These are phyloP conservation scores for Stephania yunnanensis DNA, from an alignment of 164 flowering plant genomes.

Conservation along the genomic window DNA sequence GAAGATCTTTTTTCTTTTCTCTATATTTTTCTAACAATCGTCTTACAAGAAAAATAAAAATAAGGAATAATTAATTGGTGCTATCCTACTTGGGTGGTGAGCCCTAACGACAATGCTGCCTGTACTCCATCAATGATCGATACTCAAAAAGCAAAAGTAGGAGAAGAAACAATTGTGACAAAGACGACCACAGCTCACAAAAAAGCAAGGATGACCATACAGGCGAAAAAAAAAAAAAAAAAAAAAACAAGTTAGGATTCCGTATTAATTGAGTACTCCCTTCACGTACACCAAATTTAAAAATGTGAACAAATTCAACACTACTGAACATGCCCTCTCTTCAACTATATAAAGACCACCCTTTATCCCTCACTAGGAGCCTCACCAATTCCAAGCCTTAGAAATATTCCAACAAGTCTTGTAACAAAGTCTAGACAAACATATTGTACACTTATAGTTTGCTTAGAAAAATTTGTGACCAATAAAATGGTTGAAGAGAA, in stretches of 20 bases:
- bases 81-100: not conserved
- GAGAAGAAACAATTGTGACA: not conserved
- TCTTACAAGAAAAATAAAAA: no score
- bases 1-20: no score
- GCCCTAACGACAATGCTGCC: constrained; percentile 2
- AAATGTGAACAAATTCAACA: not conserved
- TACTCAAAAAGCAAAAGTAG: not conserved
- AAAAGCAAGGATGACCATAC: constrained; percentile 6
- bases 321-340: not conserved
- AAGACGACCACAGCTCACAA: constrained; percentile 9
- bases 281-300: not conserved
- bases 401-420: no score
- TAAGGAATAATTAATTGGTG: not conserved
- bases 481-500: constrained; percentile 23
- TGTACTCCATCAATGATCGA: not conserved
- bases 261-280: constrained; percentile 14
- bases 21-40: no score
- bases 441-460: no score
- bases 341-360: constrained; percentile 4
- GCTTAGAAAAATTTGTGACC: not conserved
- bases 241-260: constrained; percentile 8
- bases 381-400: not conserved
- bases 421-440: no score
- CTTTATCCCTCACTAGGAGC: not conserved
- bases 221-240: not conserved